Base-by-base conservation (phyloP, 306 rosid genomes). In the Acacia acuminata region DNA sequence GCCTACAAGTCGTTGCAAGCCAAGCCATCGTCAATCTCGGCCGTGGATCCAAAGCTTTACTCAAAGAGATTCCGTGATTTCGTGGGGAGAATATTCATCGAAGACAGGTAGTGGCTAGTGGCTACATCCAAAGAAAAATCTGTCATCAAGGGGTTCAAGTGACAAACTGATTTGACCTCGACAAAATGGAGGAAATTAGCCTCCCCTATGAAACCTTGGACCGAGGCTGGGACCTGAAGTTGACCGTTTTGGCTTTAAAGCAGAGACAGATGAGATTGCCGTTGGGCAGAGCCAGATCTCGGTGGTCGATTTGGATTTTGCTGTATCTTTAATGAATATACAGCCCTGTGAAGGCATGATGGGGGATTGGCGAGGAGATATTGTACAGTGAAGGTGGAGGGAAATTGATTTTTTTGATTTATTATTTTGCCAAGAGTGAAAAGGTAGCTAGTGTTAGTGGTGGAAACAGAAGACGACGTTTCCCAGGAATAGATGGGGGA, bases 41-140 rank as follows among this genome's bases (percentile, higher is more conserved):
- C 99, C 1, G 99, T 96, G 44, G 98, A 96, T 87, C 99, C 99
- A 50, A 96, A 94, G 90, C 97, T 90, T 9, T 96, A 96, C 86
- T 94, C 99, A 0, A 96, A 79, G 84, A 90, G 99, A 86, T 96
- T 96, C 73, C 93, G 97, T 36, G 98, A 96, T 81, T 96, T 96
- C 76, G 87, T 96, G 15, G 91, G 95, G 44, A 89, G 98, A 87
- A 91, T 90, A 73, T 96, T 96, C 84, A 73, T 87, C 0, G 97
- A 91, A 83, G 99, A 96, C 86, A 72, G 97, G 89, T 94, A 91
- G 63, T 8, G 24, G 60, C 56, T 55, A 55, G 86, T 45, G 58
- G 4, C 36, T 30, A 4, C 16, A 24, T 8, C 24, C 71, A 15
- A 66, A 66, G 27, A 10, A 9, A 38, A 56, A 19, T 22, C 27